Conservation (phyloP, 2,329 filamentous ascomycete genomes). For the Colletotrichum lentis region DNA sequence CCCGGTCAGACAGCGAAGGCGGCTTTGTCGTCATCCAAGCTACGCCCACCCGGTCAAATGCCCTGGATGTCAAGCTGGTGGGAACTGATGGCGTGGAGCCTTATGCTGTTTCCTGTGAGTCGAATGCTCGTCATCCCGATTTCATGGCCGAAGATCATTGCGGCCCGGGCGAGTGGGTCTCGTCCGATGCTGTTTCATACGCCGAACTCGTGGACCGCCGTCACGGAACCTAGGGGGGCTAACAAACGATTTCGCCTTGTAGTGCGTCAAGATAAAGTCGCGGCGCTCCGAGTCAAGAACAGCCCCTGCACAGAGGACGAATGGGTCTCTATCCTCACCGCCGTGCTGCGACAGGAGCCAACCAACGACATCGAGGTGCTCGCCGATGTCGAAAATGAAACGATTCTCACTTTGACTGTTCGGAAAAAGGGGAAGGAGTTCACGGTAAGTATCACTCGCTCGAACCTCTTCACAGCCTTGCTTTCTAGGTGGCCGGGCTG, state of each 20-base stretch:
- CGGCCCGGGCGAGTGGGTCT: constrained; percentile 34
- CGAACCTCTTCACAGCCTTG: constrained; percentile 27
- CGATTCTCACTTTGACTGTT: constrained; percentile 67
- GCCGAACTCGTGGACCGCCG: constrained; percentile 25
- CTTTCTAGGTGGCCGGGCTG: constrained; percentile 29
- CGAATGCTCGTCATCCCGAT: constrained; percentile 35
- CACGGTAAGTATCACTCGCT: constrained; percentile 60
- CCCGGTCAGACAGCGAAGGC: constrained; percentile 61
- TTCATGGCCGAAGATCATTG: constrained; percentile 33
- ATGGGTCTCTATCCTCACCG: constrained; percentile 70
- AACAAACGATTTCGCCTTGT: constrained; percentile 30
- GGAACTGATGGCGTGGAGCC: constrained; percentile 72
- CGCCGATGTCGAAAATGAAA: constrained; percentile 64
- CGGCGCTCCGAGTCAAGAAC: constrained; percentile 61
- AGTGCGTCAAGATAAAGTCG: constrained; percentile 58
- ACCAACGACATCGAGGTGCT: constrained; percentile 65
- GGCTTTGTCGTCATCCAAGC: constrained; percentile 70
- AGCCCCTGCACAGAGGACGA: constrained; percentile 67
- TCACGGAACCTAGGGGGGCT: constrained; percentile 12
- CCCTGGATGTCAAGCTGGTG: constrained; percentile 71
- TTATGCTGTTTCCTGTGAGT: constrained; percentile 67
- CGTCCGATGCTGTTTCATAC: constrained; percentile 40
- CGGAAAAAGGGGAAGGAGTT: constrained; percentile 73
- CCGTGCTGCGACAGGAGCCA: constrained; percentile 62
- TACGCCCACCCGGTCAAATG: constrained; percentile 55